Percentiles rank a stretch among this genome's conserved stretches.
Evolutionary conservation across 495 filamentous ascomycete species (phyloP).

Genomic region (Neurospora cerealis): DNA sequence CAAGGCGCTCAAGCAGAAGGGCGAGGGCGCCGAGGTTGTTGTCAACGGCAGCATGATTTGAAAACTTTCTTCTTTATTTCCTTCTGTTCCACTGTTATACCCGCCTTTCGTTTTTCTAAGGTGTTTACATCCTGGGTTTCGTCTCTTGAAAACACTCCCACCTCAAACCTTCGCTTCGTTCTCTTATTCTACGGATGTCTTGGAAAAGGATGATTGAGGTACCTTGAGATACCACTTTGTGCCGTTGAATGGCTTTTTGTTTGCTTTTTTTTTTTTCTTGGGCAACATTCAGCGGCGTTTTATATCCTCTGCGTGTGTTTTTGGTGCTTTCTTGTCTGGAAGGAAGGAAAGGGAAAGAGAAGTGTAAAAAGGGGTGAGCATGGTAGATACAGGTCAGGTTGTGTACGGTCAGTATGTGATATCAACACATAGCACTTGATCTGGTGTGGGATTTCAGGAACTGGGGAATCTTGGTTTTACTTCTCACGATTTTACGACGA

Average conservation of each 20-base stretch:
- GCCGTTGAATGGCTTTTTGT: conserved; percentile 9
- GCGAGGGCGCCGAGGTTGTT: conserved; percentile 67
- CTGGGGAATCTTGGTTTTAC: neutral
- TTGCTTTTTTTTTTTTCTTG: conserved; percentile 12
- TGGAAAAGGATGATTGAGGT: neutral
- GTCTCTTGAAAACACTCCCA: neutral
- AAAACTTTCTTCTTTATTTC: neutral
- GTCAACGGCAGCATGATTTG: conserved; percentile 77
- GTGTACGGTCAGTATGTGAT: neutral
- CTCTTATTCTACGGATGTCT: conserved; percentile 5
- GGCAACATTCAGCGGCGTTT: neutral
- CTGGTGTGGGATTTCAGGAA: neutral
- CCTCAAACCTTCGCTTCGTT: conserved; percentile 4
- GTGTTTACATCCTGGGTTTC: neutral
- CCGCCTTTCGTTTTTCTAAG: conserved; percentile 1
- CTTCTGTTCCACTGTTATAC: conserved; percentile 6
- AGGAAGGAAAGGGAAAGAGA: neutral
- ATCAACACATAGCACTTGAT: neutral
- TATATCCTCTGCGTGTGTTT: neutral
- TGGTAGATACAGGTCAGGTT: neutral
- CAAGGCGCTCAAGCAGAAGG: conserved; percentile 75
- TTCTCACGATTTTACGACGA: conserved; percentile 2
- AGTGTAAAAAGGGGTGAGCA: neutral
- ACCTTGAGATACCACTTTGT: conserved; percentile 1
- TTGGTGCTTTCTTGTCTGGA: neutral